phyloP scores from a whole-genome alignment of 257 asterid species.

The Capsicum pubescens region DNA sequence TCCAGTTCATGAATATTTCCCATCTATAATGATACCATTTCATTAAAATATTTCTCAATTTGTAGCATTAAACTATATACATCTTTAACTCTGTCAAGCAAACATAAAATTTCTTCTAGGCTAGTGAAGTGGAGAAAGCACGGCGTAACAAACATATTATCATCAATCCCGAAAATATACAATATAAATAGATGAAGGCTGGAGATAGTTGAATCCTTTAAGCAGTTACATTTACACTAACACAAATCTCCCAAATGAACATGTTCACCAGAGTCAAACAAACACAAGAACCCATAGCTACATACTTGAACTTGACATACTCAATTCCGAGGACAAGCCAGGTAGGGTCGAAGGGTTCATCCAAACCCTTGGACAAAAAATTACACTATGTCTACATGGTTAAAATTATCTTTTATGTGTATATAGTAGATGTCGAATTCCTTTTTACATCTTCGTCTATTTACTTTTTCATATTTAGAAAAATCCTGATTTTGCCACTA shows the following conservation, averaged over 20 bases:
- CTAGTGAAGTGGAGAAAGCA: background rate
- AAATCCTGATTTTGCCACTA: accelerated
- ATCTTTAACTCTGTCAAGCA: background rate
- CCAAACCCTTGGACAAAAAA: too few relatives aligned
- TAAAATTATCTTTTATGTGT: too few relatives aligned
- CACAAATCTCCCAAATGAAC: background rate
- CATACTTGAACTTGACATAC: background rate
- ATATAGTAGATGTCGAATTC: too few relatives aligned
- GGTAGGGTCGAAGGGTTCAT: too few relatives aligned
- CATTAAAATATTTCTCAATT: background rate
- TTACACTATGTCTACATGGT: too few relatives aligned
- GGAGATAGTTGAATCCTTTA: background rate
- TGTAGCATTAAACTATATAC: background rate
- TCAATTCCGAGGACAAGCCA: too few relatives aligned
- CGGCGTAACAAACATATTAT: background rate
- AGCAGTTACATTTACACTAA: background rate
- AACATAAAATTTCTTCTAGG: background rate
- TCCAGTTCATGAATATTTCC: background rate
- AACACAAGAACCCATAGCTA: background rate
- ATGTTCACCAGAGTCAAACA: background rate
- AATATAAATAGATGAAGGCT: background rate
- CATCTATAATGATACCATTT: background rate
- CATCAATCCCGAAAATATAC: background rate
- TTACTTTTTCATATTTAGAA: too few relatives aligned
- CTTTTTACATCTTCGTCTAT: too few relatives aligned